These are phyloP conservation scores for Fimicolochytrium jonesii DNA, from an alignment of 192 early-diverging fungal genomes.

Conservation along the genomic window DNA sequence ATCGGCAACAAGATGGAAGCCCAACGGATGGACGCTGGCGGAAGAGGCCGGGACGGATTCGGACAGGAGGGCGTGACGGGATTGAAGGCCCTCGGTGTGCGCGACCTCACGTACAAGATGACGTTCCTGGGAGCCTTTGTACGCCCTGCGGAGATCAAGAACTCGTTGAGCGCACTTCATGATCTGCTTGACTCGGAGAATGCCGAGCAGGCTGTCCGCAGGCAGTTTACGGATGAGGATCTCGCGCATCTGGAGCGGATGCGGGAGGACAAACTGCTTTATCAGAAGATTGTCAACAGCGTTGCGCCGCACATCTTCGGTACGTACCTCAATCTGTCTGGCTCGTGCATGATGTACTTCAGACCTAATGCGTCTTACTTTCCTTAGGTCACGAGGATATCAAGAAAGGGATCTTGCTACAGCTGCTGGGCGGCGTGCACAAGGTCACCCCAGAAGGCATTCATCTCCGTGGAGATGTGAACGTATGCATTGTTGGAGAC, in stretches of 20 bases:
- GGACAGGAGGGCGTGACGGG: slow-evolving; percentile 77
- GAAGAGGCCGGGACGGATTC: slow-evolving; percentile 52
- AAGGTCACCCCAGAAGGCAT: slow-evolving; percentile 90
- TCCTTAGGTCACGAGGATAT: slow-evolving; percentile 81
- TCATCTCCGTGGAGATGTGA: slow-evolving; percentile 93
- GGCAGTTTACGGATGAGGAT: slow-evolving; percentile 64
- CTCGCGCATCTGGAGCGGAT: slow-evolving; percentile 73
- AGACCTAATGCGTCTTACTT: too few relatives aligned
- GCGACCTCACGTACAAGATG: slow-evolving; percentile 90
- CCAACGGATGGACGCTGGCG: slow-evolving; percentile 44
- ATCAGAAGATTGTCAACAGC: slow-evolving; percentile 72
- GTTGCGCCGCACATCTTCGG: slow-evolving; percentile 89
- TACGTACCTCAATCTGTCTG: too few relatives aligned
- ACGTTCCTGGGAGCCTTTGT: slow-evolving; percentile 84
- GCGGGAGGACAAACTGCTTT: slow-evolving; percentile 56
- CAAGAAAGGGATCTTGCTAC: slow-evolving; percentile 92
- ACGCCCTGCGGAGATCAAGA: slow-evolving; percentile 52
- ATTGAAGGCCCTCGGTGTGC: slow-evolving; percentile 79
- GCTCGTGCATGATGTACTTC: too few relatives aligned
- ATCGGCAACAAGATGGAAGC: slow-evolving; percentile 56
- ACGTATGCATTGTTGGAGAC: slow-evolving; percentile 96
- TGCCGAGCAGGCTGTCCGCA: slow-evolving; percentile 52
- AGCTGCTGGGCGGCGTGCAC: slow-evolving; percentile 94
- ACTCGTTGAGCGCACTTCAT: slow-evolving; percentile 47
- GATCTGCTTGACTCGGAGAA: slow-evolving; percentile 59